phyloP scores from a whole-genome alignment of 805 yeast genomes.

The Blastobotrys chiropterorum region DNA sequence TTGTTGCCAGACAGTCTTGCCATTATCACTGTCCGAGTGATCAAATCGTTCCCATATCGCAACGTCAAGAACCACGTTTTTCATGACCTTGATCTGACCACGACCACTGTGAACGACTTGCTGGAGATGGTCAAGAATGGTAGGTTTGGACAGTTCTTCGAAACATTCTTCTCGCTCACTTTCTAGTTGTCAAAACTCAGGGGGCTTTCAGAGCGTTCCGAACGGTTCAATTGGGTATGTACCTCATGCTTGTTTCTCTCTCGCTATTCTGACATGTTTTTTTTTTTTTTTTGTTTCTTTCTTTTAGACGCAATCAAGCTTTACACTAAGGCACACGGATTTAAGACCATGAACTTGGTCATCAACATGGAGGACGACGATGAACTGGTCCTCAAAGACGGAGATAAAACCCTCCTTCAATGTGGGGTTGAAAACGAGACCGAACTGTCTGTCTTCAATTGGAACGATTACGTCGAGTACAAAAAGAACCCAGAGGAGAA shows the following conservation, averaged over 20 bases:
- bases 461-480: slow-evolving; percentile 56
- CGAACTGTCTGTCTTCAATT: slow-evolving; percentile 77
- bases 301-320: slow-evolving; percentile 68
- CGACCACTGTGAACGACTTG: slow-evolving; percentile 59
- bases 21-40: slow-evolving; percentile 74
- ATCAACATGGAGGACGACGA: slow-evolving; percentile 83
- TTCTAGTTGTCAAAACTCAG: slow-evolving; percentile 40
- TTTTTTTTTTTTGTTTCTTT: too few species aligned
- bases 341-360: slow-evolving; percentile 87
- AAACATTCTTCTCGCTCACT: neutral
- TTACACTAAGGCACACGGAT: slow-evolving; percentile 91
- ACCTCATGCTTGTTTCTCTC: neutral
- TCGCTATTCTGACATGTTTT: too few species aligned
- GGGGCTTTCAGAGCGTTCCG: slow-evolving; percentile 80
- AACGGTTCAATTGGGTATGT: slow-evolving; percentile 40
- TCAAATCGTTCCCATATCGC: slow-evolving; percentile 72
- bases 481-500: slow-evolving; percentile 83
- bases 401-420: slow-evolving; percentile 37
- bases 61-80: slow-evolving; percentile 24
- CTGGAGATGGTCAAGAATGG: slow-evolving; percentile 43
- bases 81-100: slow-evolving; percentile 68
- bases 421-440: slow-evolving; percentile 68
- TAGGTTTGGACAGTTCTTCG: slow-evolving; percentile 5
- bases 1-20: slow-evolving; percentile 34
- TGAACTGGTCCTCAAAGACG: slow-evolving; percentile 56